These are phyloP conservation scores for Micractinium conductrix DNA, from an alignment of 139 green algal genomes.

Conservation along the genomic window DNA sequence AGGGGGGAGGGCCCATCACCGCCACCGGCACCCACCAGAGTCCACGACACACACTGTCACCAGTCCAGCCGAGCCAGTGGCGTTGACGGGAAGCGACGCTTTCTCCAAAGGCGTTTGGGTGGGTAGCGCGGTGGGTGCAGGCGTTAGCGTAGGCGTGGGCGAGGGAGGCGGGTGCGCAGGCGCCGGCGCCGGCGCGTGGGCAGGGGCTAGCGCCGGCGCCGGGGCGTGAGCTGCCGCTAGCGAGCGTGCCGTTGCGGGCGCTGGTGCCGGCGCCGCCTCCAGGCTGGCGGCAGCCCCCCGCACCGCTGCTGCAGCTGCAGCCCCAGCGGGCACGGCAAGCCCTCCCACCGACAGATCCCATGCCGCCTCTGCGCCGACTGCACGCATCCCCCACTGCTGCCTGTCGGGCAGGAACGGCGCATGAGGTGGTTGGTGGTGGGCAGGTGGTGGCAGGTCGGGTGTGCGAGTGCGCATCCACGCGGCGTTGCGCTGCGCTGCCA, in stretches of 20 bases:
- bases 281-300: too few species aligned
- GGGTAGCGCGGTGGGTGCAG: too few species aligned
- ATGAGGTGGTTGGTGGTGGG: too few species aligned
- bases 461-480: neutral
- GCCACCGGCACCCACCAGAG: neutral
- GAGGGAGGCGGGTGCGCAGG: neutral
- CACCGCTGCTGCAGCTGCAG: neutral
- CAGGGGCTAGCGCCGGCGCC: too few species aligned
- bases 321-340: neutral
- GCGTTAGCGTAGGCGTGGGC: neutral
- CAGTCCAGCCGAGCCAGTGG: too few species aligned
- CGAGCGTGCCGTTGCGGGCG: neutral
- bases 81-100: too few species aligned
- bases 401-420: neutral
- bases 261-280: neutral
- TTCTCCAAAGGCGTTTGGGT: too few species aligned
- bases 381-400: slow-evolving; percentile 17
- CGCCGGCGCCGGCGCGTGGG: too few species aligned
- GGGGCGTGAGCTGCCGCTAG: neutral
- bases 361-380: neutral
- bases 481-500: too few species aligned
- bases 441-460: neutral
- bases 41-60: slow-evolving; percentile 10
- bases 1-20: neutral
- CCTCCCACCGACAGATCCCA: slow-evolving; percentile 8